Conservation (phyloP, 139 green algal species). For the Pseudopediastrum boryanum region DNA sequence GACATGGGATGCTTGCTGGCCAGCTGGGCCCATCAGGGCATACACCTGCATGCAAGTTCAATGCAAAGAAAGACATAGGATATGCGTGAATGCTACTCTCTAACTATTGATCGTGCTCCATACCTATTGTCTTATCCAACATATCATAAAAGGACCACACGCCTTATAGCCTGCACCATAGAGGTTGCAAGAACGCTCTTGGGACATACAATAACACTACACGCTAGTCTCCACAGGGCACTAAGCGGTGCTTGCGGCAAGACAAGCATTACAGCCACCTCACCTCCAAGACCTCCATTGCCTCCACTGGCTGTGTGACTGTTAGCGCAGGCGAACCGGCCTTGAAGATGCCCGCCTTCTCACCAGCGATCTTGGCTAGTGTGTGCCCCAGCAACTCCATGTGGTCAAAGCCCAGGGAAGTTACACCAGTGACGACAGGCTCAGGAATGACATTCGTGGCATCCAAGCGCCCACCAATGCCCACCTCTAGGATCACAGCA, state of each 20-base stretch:
- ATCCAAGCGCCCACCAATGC: conserved; percentile 94
- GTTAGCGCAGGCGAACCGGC: conserved; percentile 70
- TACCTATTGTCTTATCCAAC: neutral
- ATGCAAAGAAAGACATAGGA: too few species aligned
- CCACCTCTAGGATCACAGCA: conserved; percentile 93
- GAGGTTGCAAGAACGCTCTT: neutral
- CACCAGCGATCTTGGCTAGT: conserved; percentile 87
- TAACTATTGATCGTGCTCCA: too few species aligned
- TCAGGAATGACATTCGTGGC: conserved; percentile 85
- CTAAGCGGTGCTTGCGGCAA: too few species aligned
- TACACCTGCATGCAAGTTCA: too few species aligned
- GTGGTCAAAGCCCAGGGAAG: conserved; percentile 94
- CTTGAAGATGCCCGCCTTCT: conserved; percentile 98
- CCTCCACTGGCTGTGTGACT: conserved; percentile 80
- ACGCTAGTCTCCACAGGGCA: neutral
- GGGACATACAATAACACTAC: neutral
- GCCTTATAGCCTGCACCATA: neutral
- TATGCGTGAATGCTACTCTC: too few species aligned
- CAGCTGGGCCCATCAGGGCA: too few species aligned
- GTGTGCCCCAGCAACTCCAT: conserved; percentile 95
- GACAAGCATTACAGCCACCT: too few species aligned
- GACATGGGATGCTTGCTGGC: too few species aligned
- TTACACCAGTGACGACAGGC: conserved; percentile 55
- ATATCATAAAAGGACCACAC: neutral
- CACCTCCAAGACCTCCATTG: conserved; percentile 70